Base-by-base conservation (phyloP, 2,329 filamentous ascomycete genomes). In the Phyllosticta citrichinensis region DNA sequence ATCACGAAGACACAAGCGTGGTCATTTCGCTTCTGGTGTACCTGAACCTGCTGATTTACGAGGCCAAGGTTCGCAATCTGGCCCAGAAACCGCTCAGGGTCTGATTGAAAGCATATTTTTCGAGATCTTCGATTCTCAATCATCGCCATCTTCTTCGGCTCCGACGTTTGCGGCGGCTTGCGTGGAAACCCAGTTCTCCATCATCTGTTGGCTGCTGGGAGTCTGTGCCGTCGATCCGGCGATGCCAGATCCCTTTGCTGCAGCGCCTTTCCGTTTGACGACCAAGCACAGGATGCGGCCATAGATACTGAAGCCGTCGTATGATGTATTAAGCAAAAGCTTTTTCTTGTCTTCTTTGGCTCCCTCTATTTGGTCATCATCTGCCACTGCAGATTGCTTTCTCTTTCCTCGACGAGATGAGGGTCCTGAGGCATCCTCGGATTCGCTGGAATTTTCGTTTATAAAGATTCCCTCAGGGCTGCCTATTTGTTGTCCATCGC, bases 221-320 rank as follows among this genome's bases (percentile, higher is more conserved):
- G 61, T 62, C 61, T 52, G 54, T 20, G 58, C 33, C 14, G 50
- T n/a, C 19, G 60, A 14, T 22, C 52, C 55, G 57, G 52, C n/a
- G 52, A 52, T 19, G 17, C 64, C 12, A 63, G 64, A 12, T 58
- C 63, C 8, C 27, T 54, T 53, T 20, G 40, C 55, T 52, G 24
- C 50, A 3, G 52, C 50, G 55, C 79, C 81, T 65, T 86, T 87
- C 63, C 87, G 86, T 71, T 87, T 89, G 73, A 99, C 87, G 9
- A 99, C 88, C 62, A 99, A 80, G 74, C 92, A 97, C 25, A 99
- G 79, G 55, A 96, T 91, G 66, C 91, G 88, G 11, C 94, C 91
- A 75, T 96, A 96, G 70, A 99, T 97, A 68, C 88, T 89, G 75
- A 97, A 97, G 9, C 94, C 93, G 69, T 97, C 91, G 75, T 97